Conservation (phyloP, 805 yeast species). For the Wickerhamomyces sydowiorum region DNA sequence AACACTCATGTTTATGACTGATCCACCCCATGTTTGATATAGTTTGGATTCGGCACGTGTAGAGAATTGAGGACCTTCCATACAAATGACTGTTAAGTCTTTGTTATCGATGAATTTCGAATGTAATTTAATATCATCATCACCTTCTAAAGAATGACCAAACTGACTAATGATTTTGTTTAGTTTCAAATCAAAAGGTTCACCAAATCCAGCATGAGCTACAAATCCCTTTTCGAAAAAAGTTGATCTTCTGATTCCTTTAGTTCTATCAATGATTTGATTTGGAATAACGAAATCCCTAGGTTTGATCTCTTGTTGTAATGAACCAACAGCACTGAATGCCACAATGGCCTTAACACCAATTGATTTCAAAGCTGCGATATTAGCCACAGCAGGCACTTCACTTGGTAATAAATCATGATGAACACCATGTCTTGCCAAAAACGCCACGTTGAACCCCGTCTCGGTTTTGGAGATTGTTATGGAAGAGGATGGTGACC, state of each 20-base stretch:
- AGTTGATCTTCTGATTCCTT: conserved; percentile 87
- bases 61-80: conserved; percentile 99
- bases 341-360: conserved; percentile 89
- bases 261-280: conserved; percentile 95
- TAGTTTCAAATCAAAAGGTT: conserved; percentile 82
- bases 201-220: conserved; percentile 96
- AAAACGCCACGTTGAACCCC: conserved; percentile 86
- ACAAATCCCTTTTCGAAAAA: conserved; percentile 86
- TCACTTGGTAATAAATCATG: conserved; percentile 89
- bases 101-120: conserved; percentile 58
- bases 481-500: conserved; percentile 89
- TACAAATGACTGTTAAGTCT: conserved; percentile 84
- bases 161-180: conserved; percentile 58
- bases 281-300: conserved; percentile 96
- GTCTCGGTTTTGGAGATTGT: conserved; percentile 73
- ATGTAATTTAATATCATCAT: conserved; percentile 49
- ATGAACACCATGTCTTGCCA: conserved; percentile 90
- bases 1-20: conserved; percentile 94
- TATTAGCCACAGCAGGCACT: conserved; percentile 91
- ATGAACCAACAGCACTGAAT: conserved; percentile 93
- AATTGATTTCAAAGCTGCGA: conserved; percentile 85
- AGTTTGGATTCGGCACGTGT: conserved; percentile 93
- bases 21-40: conserved; percentile 85
- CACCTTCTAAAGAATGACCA: conserved; percentile 45
- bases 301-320: conserved; percentile 84